Percentiles rank a stretch among this genome's conserved stretches.
Evolutionary conservation across 106 monocot species (phyloP).

Genomic region (Phalaenopsis aphrodite): DNA sequence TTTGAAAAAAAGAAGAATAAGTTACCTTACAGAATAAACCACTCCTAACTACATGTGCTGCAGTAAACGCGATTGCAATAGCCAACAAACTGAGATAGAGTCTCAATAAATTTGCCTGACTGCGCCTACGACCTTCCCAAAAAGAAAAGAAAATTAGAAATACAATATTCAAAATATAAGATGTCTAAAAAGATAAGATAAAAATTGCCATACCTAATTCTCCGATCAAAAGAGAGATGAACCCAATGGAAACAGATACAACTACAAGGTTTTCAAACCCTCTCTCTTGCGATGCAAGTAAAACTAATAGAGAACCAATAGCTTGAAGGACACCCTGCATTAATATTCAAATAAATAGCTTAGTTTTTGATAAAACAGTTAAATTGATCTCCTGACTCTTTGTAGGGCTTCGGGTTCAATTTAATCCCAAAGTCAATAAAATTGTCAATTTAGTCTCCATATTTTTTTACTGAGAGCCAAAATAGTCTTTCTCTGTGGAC

Average conservation of each 20-base stretch:
- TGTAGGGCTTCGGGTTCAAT: too few relatives aligned
- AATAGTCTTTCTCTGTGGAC: neutral
- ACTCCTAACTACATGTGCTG: slow-evolving; percentile 45
- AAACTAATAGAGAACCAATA: slow-evolving; percentile 20
- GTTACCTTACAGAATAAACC: slow-evolving; percentile 52
- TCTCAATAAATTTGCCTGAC: slow-evolving; percentile 32
- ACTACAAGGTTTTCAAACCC: slow-evolving; percentile 23
- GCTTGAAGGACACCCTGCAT: slow-evolving; percentile 38
- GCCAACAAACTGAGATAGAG: slow-evolving; percentile 45
- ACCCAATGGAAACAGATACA: slow-evolving; percentile 33
- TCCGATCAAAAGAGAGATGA: slow-evolving; percentile 55
- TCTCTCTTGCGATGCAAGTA: slow-evolving; percentile 17
- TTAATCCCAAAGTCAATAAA: too few relatives aligned
- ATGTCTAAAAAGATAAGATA: neutral
- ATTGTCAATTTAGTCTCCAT: too few relatives aligned
- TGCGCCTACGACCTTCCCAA: slow-evolving; percentile 45
- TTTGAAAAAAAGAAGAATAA: neutral
- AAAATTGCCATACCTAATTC: slow-evolving; percentile 42
- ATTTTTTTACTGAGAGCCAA: too few relatives aligned
- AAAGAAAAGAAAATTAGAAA: neutral
- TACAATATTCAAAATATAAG: neutral
- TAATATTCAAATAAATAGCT: neutral
- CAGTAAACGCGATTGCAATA: slow-evolving; percentile 38
- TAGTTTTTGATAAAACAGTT: neutral
- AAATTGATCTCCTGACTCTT: too few relatives aligned